phyloP scores from a whole-genome alignment of 2,329 filamentous ascomycete genomes.

The Aspergillus transmontanensis region DNA sequence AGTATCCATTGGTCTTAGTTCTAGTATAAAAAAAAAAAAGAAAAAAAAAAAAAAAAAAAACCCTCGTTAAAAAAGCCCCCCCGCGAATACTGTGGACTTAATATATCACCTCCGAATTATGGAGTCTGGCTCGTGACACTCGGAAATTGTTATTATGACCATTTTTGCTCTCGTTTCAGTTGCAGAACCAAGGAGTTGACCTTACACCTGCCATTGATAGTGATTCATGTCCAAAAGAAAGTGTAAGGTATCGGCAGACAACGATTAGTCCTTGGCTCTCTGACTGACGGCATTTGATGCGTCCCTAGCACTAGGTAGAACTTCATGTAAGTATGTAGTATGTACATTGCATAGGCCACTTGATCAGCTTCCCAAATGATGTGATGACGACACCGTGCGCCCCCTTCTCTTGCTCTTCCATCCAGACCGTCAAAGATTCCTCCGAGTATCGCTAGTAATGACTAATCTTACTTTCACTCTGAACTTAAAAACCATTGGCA shows the following conservation, averaged over 20 bases:
- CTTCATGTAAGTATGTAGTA: background rate
- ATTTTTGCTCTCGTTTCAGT: background rate
- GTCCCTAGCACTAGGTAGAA: background rate
- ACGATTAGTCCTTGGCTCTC: background rate
- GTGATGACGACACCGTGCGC: conserved; percentile 18
- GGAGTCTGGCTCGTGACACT: conserved; percentile 7
- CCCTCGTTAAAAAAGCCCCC: background rate
- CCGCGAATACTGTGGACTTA: background rate
- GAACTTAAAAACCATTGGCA: background rate
- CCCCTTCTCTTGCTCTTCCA: background rate
- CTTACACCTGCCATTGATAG: background rate
- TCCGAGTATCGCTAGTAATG: conserved; percentile 21
- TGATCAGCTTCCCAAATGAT: background rate
- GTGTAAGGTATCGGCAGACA: background rate
- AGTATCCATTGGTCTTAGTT: conserved; percentile 15
- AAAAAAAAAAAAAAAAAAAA: background rate
- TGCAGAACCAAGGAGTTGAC: background rate
- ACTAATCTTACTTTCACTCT: background rate
- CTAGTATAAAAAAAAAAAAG: background rate
- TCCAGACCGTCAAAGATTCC: conserved; percentile 7
- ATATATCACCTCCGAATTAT: background rate
- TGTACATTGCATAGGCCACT: background rate
- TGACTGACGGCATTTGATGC: background rate
- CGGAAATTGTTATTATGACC: background rate
- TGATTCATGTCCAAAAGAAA: background rate